Evolutionary conservation across 2,329 filamentous ascomycete genomes (phyloP), one percentile per base, ranked within the genome.

Genomic region (Berkeleyomyces rouxiae): DNA sequence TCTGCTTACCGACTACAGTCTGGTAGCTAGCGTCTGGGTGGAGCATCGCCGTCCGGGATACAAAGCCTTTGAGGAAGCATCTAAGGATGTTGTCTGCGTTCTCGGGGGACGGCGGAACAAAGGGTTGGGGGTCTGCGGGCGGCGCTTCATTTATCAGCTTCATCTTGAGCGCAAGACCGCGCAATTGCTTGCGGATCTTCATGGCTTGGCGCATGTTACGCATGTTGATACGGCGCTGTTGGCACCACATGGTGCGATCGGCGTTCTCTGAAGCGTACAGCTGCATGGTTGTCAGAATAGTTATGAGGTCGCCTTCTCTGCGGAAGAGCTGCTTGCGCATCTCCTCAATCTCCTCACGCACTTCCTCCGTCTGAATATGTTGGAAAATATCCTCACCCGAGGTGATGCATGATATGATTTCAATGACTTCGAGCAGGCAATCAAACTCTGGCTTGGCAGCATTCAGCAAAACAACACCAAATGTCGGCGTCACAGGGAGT

Each of bases 381-480:
- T 82, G 71, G 67, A 85, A 86, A 9, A 86, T 79, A 64, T 83
- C 82, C 59, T 84, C 81, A 49, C 83, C 83, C 0, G 81, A 76
- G 0, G 82, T 85, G 31, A 86, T 76, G 65, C 81, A 83, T 0
- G 83, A 76, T 43, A 86, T 87, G 62, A 96, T 86, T 69, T 97
- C 93, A 66, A 99, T 92, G 3, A 84, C 85, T 67, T 96, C 90
- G 0, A 85, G 72, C 1, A 96, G 74, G 67, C 90, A 95, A 67
- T 88, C 82, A 58, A 81, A 81, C 49, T 86, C 82, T 0, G 85
- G 80, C 5, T 81, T 80, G 0, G 85, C 83, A 0, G 91, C 88
- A 49, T 90, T 88, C 16, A 99, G 77, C 0, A 99, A 77, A 0
- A 96, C 90, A 0, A 90, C 83, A 0, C 87, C 90, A 7, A 95